Percentiles rank a stretch among this genome's conserved stretches.
These are phyloP conservation scores for Saturnispora sanitii DNA, from an alignment of 805 yeast genomes.

Conservation along the genomic window DNA sequence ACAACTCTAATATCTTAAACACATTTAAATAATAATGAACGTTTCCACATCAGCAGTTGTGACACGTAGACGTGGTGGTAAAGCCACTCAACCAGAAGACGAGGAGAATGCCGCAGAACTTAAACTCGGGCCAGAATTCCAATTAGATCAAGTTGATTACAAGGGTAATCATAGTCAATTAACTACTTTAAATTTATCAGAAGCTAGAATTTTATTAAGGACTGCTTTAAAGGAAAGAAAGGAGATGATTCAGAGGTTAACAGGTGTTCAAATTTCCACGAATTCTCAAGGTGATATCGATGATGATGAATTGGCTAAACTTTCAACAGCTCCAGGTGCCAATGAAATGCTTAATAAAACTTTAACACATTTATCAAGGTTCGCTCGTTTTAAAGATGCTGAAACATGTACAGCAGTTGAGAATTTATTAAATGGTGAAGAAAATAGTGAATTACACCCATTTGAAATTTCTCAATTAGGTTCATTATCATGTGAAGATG, in stretches of 20 bases:
- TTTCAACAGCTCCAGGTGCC: slow-evolving; percentile 59
- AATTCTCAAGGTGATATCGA: slow-evolving; percentile 28
- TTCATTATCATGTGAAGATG: slow-evolving; percentile 87
- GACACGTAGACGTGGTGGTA: slow-evolving; percentile 64
- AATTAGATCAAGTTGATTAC: slow-evolving; percentile 67
- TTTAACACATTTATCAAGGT: slow-evolving; percentile 71
- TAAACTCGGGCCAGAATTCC: slow-evolving; percentile 90
- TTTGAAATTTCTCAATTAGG: slow-evolving; percentile 87
- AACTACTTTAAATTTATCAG: slow-evolving; percentile 79
- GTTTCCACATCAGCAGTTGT: slow-evolving; percentile 84
- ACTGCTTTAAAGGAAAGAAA: slow-evolving; percentile 77
- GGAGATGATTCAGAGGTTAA: slow-evolving; percentile 36
- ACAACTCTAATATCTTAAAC: background rate
- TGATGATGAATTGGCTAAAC: slow-evolving; percentile 39
- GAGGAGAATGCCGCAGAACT: slow-evolving; percentile 88
- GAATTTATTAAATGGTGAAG: slow-evolving; percentile 64
- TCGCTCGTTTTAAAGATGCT: slow-evolving; percentile 85
- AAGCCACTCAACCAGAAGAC: slow-evolving; percentile 55
- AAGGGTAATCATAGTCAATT: slow-evolving; percentile 69
- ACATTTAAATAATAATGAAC: slow-evolving; percentile 43
- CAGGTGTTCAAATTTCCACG: slow-evolving; percentile 23
- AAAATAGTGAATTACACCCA: slow-evolving; percentile 76
- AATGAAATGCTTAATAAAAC: slow-evolving; percentile 88
- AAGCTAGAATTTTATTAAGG: slow-evolving; percentile 81
- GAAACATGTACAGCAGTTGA: slow-evolving; percentile 93